These are phyloP conservation scores for Geosiphon pyriformis DNA, from an alignment of 192 early-diverging fungal species.

Conservation along the genomic window DNA sequence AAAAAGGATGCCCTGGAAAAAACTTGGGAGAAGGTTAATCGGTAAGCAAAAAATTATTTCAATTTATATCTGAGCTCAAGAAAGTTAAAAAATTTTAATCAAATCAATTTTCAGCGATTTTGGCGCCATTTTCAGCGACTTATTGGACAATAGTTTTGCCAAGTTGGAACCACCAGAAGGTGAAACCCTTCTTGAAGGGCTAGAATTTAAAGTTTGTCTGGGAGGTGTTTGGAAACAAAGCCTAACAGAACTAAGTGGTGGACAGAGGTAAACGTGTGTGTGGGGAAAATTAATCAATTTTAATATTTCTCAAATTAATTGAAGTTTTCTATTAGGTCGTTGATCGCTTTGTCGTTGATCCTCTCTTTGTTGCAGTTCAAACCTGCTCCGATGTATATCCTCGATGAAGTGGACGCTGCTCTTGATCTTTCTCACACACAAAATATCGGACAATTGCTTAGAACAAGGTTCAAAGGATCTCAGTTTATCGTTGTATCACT, in stretches of 20 bases:
- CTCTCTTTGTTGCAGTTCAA: constrained; percentile 96
- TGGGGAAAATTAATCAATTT: neutral
- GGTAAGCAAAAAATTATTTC: constrained; percentile 40
- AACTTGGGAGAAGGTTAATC: constrained; percentile 90
- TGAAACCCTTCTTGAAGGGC: constrained; percentile 68
- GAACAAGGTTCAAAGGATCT: constrained; percentile 88
- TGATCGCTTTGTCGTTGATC: constrained; percentile 95
- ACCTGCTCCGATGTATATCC: constrained; percentile 99
- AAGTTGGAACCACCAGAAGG: constrained; percentile 85
- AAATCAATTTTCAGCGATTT: constrained; percentile 69
- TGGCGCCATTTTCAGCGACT: constrained; percentile 91
- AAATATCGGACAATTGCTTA: constrained; percentile 92
- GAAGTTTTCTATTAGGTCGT: constrained; percentile 52
- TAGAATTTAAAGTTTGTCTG: constrained; percentile 92
- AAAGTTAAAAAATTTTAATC: too few species aligned
- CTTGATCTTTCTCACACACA: constrained; percentile 97
- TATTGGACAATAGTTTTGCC: constrained; percentile 87
- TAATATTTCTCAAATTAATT: too few species aligned
- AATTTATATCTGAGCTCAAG: too few species aligned
- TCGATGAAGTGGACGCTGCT: constrained; percentile 98
- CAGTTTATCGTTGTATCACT: constrained; percentile 98
- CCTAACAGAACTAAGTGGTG: constrained; percentile 94
- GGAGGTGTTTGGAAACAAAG: constrained; percentile 97
- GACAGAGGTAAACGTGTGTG: constrained; percentile 64
- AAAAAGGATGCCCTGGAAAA: constrained; percentile 83